These are phyloP conservation scores for Coniochaeta sp. DNA, from an alignment of 2,329 filamentous ascomycete species.

Conservation along the genomic window DNA sequence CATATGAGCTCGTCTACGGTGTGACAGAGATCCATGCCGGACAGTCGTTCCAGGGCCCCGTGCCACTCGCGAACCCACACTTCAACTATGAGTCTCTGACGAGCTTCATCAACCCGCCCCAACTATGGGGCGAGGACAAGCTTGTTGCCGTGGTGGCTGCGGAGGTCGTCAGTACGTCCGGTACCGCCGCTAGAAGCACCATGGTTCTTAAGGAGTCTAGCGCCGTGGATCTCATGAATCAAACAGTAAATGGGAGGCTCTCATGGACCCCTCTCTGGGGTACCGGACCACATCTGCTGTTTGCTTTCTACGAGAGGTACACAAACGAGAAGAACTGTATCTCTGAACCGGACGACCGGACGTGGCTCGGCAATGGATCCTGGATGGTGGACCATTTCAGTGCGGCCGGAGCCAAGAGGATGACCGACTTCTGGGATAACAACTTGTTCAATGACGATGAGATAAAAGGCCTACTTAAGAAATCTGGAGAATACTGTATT, in stretches of 20 bases:
- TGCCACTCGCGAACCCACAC: slow-evolving; percentile 8
- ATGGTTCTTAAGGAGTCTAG: slow-evolving; percentile 5
- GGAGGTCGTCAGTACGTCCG: slow-evolving; percentile 1
- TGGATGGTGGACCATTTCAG: slow-evolving; percentile 20
- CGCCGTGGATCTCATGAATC: slow-evolving; percentile 10
- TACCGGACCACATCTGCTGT: slow-evolving; percentile 2
- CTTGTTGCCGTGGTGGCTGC: slow-evolving; percentile 14
- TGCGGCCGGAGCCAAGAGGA: slow-evolving; percentile 13
- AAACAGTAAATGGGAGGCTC: not conserved
- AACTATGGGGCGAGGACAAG: slow-evolving; percentile 12
- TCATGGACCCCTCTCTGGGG: slow-evolving; percentile 8
- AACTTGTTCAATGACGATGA: slow-evolving; percentile 11
- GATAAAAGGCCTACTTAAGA: slow-evolving; percentile 6
- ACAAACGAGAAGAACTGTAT: slow-evolving; percentile 14
- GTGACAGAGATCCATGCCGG: slow-evolving; percentile 2
- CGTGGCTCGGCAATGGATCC: slow-evolving; percentile 15
- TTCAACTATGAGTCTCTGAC: slow-evolving; percentile 9
- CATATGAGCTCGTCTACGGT: slow-evolving; percentile 12
- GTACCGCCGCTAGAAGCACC: not conserved
- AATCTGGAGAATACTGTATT: slow-evolving; percentile 15
- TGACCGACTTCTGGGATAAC: slow-evolving; percentile 17
- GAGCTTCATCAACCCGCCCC: slow-evolving; percentile 13
- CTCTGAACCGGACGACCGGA: slow-evolving; percentile 6
- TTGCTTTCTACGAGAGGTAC: slow-evolving; percentile 15
- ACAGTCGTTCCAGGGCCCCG: slow-evolving; percentile 1